These are phyloP conservation scores for Tagetes patula DNA, from an alignment of 129 eudicot species.

Conservation along the genomic window DNA sequence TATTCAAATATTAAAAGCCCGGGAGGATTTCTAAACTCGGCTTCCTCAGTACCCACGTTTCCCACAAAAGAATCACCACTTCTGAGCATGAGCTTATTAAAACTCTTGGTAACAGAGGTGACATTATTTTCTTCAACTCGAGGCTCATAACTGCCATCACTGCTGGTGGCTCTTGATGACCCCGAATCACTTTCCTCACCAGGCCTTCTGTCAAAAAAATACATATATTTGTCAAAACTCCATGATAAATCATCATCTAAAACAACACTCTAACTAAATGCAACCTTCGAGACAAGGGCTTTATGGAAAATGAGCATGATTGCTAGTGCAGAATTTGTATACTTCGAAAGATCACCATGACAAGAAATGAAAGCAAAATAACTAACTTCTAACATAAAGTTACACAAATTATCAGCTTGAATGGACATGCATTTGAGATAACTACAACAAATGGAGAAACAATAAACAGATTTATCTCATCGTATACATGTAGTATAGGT, in stretches of 20 bases:
- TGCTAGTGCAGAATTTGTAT: not conserved
- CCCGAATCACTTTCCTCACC: constrained; percentile 86
- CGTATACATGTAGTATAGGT: not conserved
- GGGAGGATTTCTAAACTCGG: constrained; percentile 62
- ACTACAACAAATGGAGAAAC: not conserved
- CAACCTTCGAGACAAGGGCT: not conserved
- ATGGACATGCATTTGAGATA: not conserved
- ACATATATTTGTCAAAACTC: not conserved
- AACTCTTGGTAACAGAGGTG: constrained; percentile 38
- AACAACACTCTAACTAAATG: not conserved
- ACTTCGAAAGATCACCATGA: constrained; percentile 3
- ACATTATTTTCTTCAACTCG: constrained; percentile 34
- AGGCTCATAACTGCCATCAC: constrained; percentile 67
- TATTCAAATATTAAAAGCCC: constrained; percentile 74
- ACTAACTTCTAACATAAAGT: not conserved
- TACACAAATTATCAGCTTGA: not conserved
- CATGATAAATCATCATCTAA: not conserved
- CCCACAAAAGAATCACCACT: constrained; percentile 33
- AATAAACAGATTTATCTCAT: not conserved
- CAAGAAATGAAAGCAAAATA: not conserved
- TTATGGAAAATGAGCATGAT: not conserved
- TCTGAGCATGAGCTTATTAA: constrained; percentile 29
- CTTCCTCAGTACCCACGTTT: constrained; percentile 46
- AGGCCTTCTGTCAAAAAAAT: constrained; percentile 46
- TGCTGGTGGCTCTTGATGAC: constrained; percentile 73